A percentile compares a stretch with the other conserved stretches of the same genome.
These are phyloP conservation scores for Coemansia guatemalensis DNA, from an alignment of 192 early-diverging fungal genomes.

Conservation along the genomic window DNA sequence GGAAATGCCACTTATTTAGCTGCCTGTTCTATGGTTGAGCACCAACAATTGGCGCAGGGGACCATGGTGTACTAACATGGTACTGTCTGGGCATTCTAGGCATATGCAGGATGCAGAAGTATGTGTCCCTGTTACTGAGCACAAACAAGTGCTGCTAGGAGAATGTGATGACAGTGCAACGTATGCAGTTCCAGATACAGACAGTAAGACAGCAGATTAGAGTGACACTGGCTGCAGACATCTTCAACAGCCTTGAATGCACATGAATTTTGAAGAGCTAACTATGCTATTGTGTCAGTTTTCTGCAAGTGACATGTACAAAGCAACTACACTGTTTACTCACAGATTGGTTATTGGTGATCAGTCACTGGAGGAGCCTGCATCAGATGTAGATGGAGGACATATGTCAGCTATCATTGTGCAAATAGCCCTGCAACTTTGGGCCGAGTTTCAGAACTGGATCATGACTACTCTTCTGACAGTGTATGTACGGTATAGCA, in stretches of 20 bases:
- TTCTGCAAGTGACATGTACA: constrained; percentile 8
- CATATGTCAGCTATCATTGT: constrained; percentile 3
- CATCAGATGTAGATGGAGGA: not conserved
- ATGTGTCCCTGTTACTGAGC: not conserved
- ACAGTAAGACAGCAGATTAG: not conserved
- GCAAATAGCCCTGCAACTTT: constrained; percentile 19
- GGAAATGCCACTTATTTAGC: too few species aligned
- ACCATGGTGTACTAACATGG: too few species aligned
- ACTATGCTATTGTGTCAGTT: not conserved
- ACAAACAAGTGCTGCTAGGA: not conserved
- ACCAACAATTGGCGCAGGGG: too few species aligned
- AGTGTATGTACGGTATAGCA: constrained; percentile 4
- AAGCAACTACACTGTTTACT: not conserved
- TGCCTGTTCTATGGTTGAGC: too few species aligned
- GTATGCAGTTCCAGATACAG: not conserved
- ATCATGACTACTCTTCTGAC: not conserved
- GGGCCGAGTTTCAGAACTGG: constrained; percentile 38
- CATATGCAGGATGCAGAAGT: not conserved
- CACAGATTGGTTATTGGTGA: constrained; percentile 12
- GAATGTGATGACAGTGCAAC: not conserved
- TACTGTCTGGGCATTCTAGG: too few species aligned
- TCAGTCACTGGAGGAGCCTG: not conserved
- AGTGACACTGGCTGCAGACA: not conserved
- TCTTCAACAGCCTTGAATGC: not conserved
- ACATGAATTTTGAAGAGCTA: constrained; percentile 8